Evolutionary conservation across 805 yeast species (phyloP).

Genomic region (Helenozyma rhizophorensis): DNA sequence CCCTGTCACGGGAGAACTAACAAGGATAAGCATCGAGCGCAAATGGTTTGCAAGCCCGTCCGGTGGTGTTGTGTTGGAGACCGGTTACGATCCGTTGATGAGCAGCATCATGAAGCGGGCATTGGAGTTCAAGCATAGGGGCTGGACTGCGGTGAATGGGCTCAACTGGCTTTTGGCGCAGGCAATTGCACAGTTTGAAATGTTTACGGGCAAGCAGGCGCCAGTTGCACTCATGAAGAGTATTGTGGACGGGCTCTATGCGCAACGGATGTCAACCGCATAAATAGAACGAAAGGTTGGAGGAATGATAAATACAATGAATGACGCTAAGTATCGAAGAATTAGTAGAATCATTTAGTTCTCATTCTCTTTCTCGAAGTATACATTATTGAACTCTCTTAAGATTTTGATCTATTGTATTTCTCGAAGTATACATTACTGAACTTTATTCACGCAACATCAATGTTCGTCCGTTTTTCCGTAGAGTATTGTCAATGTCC

Average conservation of each 20-base stretch:
- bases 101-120: constrained; percentile 6
- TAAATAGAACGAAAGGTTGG: too few relatives aligned
- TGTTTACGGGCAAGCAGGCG: constrained; percentile 15
- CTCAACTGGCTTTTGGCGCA: constrained; percentile 14
- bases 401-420: too few relatives aligned
- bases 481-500: too few relatives aligned
- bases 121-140: constrained; percentile 3
- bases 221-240: constrained; percentile 12
- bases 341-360: too few relatives aligned
- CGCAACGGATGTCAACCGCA: too few relatives aligned
- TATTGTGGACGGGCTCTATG: neutral
- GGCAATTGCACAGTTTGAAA: constrained; percentile 14
- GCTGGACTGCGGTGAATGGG: constrained; percentile 14
- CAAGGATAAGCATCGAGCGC: constrained; percentile 4
- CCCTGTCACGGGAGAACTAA: constrained; percentile 2
- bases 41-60: constrained; percentile 14
- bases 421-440: too few relatives aligned
- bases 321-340: too few relatives aligned
- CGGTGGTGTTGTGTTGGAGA: constrained; percentile 15
- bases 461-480: too few relatives aligned
- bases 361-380: too few relatives aligned
- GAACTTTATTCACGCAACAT: too few relatives aligned
- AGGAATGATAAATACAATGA: too few relatives aligned
- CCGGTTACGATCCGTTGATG: constrained; percentile 11
- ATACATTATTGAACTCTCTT: too few relatives aligned